Base-by-base conservation (phyloP, 208 protist species). In the Trypanosoma platydactyli region DNA sequence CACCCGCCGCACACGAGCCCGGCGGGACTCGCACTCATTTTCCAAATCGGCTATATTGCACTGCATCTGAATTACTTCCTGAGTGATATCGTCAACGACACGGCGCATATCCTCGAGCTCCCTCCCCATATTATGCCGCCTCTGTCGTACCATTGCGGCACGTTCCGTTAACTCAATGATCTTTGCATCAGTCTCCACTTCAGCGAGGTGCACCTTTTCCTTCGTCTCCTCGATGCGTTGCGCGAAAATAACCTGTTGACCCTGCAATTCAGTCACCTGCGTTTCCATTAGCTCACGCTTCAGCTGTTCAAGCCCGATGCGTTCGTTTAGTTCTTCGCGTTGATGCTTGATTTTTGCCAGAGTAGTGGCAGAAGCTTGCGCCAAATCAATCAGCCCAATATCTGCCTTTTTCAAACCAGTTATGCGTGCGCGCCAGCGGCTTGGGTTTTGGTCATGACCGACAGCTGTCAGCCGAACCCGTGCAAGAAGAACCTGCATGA, bases 381-480 rank as follows among this genome's bases (percentile, higher is more conserved):
- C 57, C 6, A 64, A 33, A 6, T 64, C 54, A 38, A 71, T 25
- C 4, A 71, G 64, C 6, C 20, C 64, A 60, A 62, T 62, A 25
- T 62, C 50, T 27, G 57, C 58, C 27, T 52, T 27, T 38, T 45
- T 45, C 48, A 70, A 7, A 22, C 73, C 73, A 15, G 48, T 22
- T 30, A 73, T 56, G 13, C 73, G 38, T 18, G 60, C 68, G 11
- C 67, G 64, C 73, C 73, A 78, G 35, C 48, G 60, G 29, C 49
- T 58, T 42, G 73, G 73, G 52, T 75, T 74, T 22, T 60, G 68
- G 40, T 78, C 73, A 35, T 76, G 52, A 20, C 61, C 68, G 7
- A 67, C n/a, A 5, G 42, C 64, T 27, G 57, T 64, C 7, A 66
- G 38, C 22, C 67, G 57, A 16, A 71, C 45, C 22, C 73, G 62